These are phyloP conservation scores for Mortierella polycephala DNA, from an alignment of 371 early-diverging fungal genomes.

Conservation along the genomic window DNA sequence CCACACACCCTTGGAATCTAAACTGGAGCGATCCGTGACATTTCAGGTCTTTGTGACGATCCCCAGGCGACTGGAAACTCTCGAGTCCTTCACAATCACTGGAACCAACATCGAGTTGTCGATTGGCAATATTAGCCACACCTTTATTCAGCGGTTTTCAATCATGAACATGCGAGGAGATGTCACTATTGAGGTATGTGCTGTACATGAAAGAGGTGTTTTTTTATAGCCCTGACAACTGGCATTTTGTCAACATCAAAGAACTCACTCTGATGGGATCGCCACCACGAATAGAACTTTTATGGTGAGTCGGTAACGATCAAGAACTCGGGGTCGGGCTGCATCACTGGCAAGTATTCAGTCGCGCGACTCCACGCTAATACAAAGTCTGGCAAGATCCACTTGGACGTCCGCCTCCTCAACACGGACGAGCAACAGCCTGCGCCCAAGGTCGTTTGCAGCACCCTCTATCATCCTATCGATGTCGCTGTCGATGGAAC, in stretches of 20 bases:
- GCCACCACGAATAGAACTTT: conserved; percentile 18
- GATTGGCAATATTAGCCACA: conserved; percentile 49
- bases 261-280: not conserved
- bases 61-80: conserved; percentile 33
- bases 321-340: conserved; percentile 18
- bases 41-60: conserved; percentile 51
- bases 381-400: conserved; percentile 39
- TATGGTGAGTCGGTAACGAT: conserved; percentile 41
- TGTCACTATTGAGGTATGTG: conserved; percentile 36
- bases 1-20: conserved; percentile 40
- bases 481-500: conserved; percentile 36
- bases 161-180: conserved; percentile 25
- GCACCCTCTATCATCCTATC: conserved; percentile 23
- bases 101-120: conserved; percentile 43
- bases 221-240: not conserved
- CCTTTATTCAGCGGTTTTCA: conserved; percentile 32
- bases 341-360: conserved; percentile 45
- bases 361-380: conserved; percentile 29
- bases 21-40: conserved; percentile 31
- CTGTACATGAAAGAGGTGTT: not conserved
- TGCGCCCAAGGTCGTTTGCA: conserved; percentile 37
- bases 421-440: conserved; percentile 42
- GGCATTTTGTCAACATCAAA: not conserved
- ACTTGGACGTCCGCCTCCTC: conserved; percentile 33
- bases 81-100: conserved; percentile 38